Conservation (phyloP, 345 rosid species). For the Nephelium lappaceum region DNA sequence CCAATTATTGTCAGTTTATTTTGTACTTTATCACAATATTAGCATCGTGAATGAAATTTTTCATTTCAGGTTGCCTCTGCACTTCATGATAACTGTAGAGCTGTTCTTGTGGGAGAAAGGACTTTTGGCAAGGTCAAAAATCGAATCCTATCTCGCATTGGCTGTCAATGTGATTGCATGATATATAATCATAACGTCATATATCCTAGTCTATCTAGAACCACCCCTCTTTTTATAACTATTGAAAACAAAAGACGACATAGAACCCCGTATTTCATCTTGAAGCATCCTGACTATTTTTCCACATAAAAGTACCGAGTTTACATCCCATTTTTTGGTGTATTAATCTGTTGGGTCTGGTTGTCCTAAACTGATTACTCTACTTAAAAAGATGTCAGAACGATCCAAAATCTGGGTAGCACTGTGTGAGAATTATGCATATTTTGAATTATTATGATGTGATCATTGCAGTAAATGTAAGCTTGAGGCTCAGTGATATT, state of each 20-base stretch:
- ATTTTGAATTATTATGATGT: background rate
- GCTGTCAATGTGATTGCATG: background rate
- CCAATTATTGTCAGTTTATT: conserved; percentile 6
- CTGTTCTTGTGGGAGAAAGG: conserved; percentile 89
- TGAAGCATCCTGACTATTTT: background rate
- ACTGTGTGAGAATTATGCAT: background rate
- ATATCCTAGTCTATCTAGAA: background rate
- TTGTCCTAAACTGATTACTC: background rate
- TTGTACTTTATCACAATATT: conserved; percentile 3
- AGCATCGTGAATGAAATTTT: conserved; percentile 14
- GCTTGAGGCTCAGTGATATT: background rate
- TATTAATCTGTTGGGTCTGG: background rate
- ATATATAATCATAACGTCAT: background rate
- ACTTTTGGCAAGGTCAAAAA: conserved; percentile 86
- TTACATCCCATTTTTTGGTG: background rate
- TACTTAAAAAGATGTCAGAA: background rate
- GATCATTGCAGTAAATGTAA: background rate
- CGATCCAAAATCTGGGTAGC: background rate
- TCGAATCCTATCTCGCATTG: background rate
- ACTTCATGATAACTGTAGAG: conserved; percentile 97
- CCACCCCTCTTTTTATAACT: background rate
- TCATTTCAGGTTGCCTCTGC: conserved; percentile 89
- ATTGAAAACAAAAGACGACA: background rate
- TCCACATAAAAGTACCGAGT: background rate
- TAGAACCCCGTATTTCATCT: background rate